A percentile compares a stretch with the other conserved stretches of the same genome.
Evolutionary conservation across 495 filamentous ascomycete species (phyloP).

Genomic region (Xylaria palmicola): DNA sequence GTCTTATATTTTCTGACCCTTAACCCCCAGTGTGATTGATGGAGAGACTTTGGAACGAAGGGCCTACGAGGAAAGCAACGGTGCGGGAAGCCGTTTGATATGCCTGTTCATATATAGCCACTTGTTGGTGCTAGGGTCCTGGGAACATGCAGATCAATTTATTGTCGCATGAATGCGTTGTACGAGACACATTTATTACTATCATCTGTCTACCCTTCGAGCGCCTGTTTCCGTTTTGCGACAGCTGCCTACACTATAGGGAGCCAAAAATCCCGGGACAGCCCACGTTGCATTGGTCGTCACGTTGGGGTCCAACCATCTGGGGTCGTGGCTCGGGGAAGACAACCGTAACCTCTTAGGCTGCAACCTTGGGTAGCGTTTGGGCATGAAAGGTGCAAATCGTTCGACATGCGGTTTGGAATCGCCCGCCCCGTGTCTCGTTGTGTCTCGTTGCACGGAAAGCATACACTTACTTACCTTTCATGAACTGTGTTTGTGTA

Average conservation of each 20-base stretch:
- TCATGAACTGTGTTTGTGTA: background rate
- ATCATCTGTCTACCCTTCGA: background rate
- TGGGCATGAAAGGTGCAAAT: background rate
- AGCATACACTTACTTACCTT: background rate
- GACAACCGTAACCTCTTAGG: background rate
- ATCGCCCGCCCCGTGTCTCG: background rate
- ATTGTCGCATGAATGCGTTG: slow-evolving; percentile 10
- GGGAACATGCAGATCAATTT: slow-evolving; percentile 6
- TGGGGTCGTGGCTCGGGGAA: background rate
- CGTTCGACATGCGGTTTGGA: background rate
- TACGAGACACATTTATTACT: slow-evolving; percentile 8
- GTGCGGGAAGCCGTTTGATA: slow-evolving; percentile 12
- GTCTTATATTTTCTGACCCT: background rate
- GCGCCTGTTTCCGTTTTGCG: background rate
- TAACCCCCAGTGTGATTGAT: background rate
- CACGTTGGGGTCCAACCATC: background rate
- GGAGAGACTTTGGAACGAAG: slow-evolving; percentile 10
- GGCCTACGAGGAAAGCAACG: background rate
- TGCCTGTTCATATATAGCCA: background rate
- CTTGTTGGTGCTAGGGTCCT: background rate
- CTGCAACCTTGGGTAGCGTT: slow-evolving; percentile 11
- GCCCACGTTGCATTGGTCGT: slow-evolving; percentile 10
- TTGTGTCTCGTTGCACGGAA: background rate
- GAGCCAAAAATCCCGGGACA: background rate
- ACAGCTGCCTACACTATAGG: background rate